phyloP scores from a whole-genome alignment of 192 early-diverging fungal species.

The Linnemannia hyalina region DNA sequence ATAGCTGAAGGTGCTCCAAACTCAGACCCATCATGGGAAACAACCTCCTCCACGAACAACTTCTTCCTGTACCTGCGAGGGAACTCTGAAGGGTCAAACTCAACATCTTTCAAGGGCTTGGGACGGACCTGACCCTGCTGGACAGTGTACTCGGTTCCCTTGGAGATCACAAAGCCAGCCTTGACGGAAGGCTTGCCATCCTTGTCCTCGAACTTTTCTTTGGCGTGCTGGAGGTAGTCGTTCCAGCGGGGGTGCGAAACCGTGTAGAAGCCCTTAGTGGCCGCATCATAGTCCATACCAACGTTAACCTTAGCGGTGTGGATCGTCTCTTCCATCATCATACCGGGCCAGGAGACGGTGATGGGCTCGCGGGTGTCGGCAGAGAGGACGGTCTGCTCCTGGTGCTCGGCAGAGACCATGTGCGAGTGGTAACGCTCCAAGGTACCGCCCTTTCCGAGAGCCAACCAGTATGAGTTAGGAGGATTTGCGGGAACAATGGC shows the following conservation, averaged over 20 bases:
- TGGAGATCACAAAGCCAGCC: slow-evolving; percentile 40
- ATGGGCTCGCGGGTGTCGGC: slow-evolving; percentile 32
- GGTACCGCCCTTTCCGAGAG: slow-evolving; percentile 43
- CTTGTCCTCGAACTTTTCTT: slow-evolving; percentile 30
- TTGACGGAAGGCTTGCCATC: slow-evolving; percentile 14
- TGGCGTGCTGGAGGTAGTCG: slow-evolving; percentile 31
- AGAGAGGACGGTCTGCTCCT: slow-evolving; percentile 33
- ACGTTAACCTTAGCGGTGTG: slow-evolving; percentile 43
- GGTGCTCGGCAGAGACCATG: slow-evolving; percentile 42
- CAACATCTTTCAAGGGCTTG: slow-evolving; percentile 48
- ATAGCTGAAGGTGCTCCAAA: slow-evolving; percentile 49
- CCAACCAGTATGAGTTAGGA: slow-evolving; percentile 33
- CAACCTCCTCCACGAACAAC: slow-evolving; percentile 40
- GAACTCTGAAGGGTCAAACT: slow-evolving; percentile 29
- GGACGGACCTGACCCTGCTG: slow-evolving; percentile 45
- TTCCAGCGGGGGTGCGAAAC: slow-evolving; percentile 49
- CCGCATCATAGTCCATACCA: slow-evolving; percentile 40
- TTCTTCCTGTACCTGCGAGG: slow-evolving; percentile 36
- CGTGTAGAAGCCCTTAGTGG: slow-evolving; percentile 18
- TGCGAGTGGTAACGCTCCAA: slow-evolving; percentile 42
- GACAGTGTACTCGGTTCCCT: slow-evolving; percentile 35
- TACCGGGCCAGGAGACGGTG: slow-evolving; percentile 42
- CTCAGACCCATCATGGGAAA: slow-evolving; percentile 44
- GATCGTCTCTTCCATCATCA: slow-evolving; percentile 50
- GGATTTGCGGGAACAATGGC: slow-evolving; percentile 21